Conservation (phyloP, 257 asterid genomes). For the Rauvolfia tetraphylla region DNA sequence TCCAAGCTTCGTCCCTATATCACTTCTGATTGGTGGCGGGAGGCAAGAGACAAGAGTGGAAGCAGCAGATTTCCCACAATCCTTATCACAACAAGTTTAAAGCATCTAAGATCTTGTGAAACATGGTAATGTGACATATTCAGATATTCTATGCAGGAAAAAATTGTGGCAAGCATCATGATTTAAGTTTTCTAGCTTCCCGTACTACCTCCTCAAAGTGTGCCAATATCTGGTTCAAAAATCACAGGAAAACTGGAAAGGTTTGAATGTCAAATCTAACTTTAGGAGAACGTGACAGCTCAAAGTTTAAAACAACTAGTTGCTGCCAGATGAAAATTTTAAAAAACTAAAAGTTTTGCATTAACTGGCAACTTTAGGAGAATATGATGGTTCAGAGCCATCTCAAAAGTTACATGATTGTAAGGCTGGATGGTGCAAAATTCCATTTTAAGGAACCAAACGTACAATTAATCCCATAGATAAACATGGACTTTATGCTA, state of each 20-base stretch:
- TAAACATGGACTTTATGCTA: neutral
- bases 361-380: neutral
- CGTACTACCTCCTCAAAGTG: neutral
- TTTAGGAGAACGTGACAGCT: too few relatives aligned
- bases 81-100: slow-evolving; percentile 45
- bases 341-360: neutral
- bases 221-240: neutral
- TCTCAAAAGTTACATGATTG: neutral
- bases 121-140: neutral
- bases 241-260: neutral
- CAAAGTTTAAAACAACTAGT: too few relatives aligned
- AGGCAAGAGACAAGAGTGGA: slow-evolving; percentile 56
- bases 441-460: neutral
- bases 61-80: slow-evolving; percentile 53
- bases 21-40: slow-evolving; percentile 56
- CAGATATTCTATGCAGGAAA: neutral
- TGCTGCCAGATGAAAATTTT: neutral
- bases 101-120: slow-evolving; percentile 19
- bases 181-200: neutral
- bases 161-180: neutral
- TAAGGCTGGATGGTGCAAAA: neutral
- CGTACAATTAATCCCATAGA: neutral
- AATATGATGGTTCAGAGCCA: neutral
- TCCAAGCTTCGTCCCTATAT: slow-evolving; percentile 52
- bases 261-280: neutral